A percentile compares a stretch with the other conserved stretches of the same genome.
Evolutionary conservation across 129 eudicot genomes (phyloP).

Genomic region (Chrysanthemum lavandulifolium): DNA sequence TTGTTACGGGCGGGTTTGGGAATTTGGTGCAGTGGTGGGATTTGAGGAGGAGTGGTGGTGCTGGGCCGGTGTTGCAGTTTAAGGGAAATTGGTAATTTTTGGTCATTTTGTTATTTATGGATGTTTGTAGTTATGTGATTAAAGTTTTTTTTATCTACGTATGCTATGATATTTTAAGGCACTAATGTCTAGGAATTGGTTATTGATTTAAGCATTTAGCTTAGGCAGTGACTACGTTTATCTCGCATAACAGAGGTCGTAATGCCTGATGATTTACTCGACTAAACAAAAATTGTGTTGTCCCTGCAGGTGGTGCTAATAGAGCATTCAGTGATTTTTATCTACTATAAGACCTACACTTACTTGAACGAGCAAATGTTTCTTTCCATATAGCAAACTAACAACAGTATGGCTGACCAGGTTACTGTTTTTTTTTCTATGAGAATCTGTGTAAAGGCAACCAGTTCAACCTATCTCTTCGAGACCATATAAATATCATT

Average conservation of each 20-base stretch:
- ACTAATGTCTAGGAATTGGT: background rate
- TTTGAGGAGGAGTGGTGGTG: constrained; percentile 66
- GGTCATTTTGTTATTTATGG: background rate
- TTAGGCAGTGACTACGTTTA: background rate
- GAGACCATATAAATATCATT: background rate
- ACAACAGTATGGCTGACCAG: background rate
- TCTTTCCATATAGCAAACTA: background rate
- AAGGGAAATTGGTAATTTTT: constrained; percentile 67
- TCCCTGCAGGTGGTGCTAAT: constrained; percentile 1
- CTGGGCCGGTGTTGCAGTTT: constrained; percentile 63
- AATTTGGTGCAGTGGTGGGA: constrained; percentile 94
- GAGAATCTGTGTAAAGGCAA: constrained; percentile 8
- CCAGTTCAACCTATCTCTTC: background rate
- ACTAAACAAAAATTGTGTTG: background rate
- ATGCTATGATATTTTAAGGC: background rate
- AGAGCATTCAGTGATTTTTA: background rate
- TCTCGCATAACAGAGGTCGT: background rate
- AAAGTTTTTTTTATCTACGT: background rate
- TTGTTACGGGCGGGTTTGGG: constrained; percentile 85
- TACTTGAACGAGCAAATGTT: background rate
- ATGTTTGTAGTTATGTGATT: background rate
- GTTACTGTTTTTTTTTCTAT: background rate
- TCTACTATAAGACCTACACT: background rate
- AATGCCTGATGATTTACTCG: background rate
- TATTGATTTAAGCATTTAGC: background rate